Conservation (phyloP, 164 flowering plant species). For the Macadamia integrifolia region DNA sequence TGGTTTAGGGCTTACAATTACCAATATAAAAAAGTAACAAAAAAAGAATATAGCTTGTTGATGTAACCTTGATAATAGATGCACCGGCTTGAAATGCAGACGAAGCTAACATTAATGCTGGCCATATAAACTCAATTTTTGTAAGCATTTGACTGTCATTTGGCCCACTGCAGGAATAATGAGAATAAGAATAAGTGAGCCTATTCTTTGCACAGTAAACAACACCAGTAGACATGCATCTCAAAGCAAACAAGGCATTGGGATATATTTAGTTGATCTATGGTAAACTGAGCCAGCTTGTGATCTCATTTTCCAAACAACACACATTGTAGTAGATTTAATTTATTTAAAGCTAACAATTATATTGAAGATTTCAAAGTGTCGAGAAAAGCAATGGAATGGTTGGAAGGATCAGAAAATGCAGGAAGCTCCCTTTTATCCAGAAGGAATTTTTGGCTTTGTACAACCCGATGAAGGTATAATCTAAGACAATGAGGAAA, state of each 20-base stretch:
- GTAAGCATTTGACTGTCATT: constrained; percentile 49
- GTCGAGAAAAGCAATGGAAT: too few relatives aligned
- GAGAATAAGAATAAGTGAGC: constrained; percentile 8
- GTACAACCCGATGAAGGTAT: too few relatives aligned
- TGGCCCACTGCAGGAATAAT: constrained; percentile 52
- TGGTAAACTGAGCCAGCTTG: too few relatives aligned
- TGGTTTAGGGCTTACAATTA: constrained; percentile 10
- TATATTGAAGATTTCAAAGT: too few relatives aligned
- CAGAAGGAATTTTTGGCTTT: too few relatives aligned
- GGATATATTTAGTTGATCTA: background rate
- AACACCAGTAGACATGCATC: background rate
- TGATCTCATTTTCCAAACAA: too few relatives aligned
- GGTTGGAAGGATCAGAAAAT: too few relatives aligned
- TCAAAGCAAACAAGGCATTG: background rate
- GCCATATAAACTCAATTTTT: constrained; percentile 64
- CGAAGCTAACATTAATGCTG: constrained; percentile 71
- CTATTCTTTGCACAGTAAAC: background rate
- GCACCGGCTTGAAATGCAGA: constrained; percentile 86
- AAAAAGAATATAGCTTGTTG: background rate
- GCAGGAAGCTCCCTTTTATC: too few relatives aligned
- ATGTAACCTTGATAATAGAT: constrained; percentile 72
- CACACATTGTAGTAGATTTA: too few relatives aligned
- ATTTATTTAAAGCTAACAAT: too few relatives aligned
- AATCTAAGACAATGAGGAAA: too few relatives aligned
- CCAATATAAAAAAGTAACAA: background rate